Percentiles rank a stretch among this genome's conserved stretches.
These are phyloP conservation scores for Penicillium roqueforti DNA, from an alignment of 495 filamentous ascomycete genomes.

Conservation along the genomic window DNA sequence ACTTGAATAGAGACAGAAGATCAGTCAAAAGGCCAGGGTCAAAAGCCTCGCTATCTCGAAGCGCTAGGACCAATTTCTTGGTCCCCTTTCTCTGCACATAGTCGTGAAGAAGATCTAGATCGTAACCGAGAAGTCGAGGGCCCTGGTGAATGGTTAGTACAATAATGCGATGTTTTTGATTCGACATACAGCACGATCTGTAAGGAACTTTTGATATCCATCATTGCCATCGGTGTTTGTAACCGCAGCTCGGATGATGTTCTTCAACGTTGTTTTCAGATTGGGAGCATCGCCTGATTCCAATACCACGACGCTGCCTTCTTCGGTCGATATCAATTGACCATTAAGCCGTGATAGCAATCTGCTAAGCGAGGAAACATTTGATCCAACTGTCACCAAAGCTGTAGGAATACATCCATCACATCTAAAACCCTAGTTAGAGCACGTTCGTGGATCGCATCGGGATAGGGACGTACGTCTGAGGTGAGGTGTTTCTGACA, in stretches of 20 bases:
- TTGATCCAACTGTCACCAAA: conserved; percentile 81
- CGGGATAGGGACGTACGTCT: conserved; percentile 31
- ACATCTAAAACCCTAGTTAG: conserved; percentile 29
- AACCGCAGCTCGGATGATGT: conserved; percentile 67
- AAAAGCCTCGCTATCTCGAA: conserved; percentile 92
- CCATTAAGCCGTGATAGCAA: conserved; percentile 64
- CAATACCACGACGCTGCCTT: conserved; percentile 60
- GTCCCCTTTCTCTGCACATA: conserved; percentile 54
- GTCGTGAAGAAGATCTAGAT: conserved; percentile 74
- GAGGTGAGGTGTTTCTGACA: conserved; percentile 47
- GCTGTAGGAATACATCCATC: conserved; percentile 65
- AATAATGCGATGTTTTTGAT: background rate
- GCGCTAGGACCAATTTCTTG: conserved; percentile 65
- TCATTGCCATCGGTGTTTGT: conserved; percentile 52
- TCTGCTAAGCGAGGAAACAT: conserved; percentile 70
- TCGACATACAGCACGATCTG: conserved; percentile 50
- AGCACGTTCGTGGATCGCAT: background rate
- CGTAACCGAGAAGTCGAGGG: conserved; percentile 79
- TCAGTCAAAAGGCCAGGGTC: conserved; percentile 75
- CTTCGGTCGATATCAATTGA: conserved; percentile 43
- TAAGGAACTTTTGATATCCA: conserved; percentile 41
- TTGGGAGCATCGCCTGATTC: conserved; percentile 76
- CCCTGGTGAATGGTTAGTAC: conserved; percentile 43
- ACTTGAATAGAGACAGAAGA: conserved; percentile 74
- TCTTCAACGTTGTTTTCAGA: conserved; percentile 77